phyloP scores from a whole-genome alignment of 805 yeast species.

The Kuraishia floccosa region DNA sequence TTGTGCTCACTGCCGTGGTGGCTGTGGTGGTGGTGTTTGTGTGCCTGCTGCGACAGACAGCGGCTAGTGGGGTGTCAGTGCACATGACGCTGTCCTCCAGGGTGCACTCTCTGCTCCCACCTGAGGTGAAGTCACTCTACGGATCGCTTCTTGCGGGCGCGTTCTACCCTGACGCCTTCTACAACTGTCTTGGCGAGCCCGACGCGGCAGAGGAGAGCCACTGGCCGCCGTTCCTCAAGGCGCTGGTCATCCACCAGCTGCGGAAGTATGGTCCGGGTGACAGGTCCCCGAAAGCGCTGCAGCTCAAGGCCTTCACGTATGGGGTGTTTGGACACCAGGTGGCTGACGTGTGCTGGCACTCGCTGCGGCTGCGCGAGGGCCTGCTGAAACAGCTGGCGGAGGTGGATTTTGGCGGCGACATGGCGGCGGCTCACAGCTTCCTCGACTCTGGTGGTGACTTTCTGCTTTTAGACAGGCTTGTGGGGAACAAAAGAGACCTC shows the following conservation, averaged over 20 bases:
- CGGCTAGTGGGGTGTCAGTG: conserved; percentile 15
- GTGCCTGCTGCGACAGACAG: neutral
- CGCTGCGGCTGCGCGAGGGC: conserved; percentile 42
- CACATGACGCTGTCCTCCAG: conserved; percentile 25
- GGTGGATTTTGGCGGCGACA: conserved; percentile 43
- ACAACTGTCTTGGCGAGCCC: conserved; percentile 40
- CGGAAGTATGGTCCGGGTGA: conserved; percentile 12
- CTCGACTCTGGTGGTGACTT: conserved; percentile 61
- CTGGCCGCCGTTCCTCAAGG: conserved; percentile 55
- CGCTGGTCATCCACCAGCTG: conserved; percentile 32
- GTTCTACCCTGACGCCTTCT: conserved; percentile 61
- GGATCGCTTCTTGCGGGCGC: conserved; percentile 42
- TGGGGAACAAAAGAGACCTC: conserved; percentile 9
- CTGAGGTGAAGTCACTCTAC: conserved; percentile 13
- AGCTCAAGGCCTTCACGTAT: conserved; percentile 35
- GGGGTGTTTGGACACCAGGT: conserved; percentile 56
- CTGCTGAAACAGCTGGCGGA: conserved; percentile 36
- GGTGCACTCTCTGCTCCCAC: conserved; percentile 18
- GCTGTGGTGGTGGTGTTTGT: no score
- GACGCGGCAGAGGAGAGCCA: conserved; percentile 45
- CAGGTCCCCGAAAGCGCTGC: conserved; percentile 11
- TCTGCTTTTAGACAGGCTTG: conserved; percentile 27
- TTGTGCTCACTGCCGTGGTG: no score
- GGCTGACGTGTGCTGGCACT: conserved; percentile 61
- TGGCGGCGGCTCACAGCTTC: conserved; percentile 36